phyloP scores from a whole-genome alignment of 108 stramenopile species.

The Aurantiochytrium sp. region DNA sequence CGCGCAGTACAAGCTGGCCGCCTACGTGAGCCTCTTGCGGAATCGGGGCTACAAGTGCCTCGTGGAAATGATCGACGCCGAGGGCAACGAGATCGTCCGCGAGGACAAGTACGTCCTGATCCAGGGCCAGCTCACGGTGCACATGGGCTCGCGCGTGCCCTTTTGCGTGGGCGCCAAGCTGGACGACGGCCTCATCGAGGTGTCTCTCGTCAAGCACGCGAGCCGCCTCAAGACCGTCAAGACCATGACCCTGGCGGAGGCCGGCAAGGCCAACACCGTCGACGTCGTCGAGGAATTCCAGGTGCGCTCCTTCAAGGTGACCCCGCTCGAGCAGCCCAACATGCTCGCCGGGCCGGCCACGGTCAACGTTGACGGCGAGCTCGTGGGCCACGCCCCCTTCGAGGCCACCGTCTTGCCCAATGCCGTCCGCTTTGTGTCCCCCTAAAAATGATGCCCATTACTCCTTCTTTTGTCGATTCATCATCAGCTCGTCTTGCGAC shows the following conservation, averaged over 20 bases:
- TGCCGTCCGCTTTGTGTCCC: background rate
- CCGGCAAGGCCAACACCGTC: background rate
- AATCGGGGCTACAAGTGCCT: background rate
- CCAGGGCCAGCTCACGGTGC: conserved; percentile 29
- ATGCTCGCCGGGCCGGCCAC: background rate
- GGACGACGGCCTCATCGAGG: conserved; percentile 31
- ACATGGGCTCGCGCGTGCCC: conserved; percentile 18
- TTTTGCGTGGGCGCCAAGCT: conserved; percentile 11
- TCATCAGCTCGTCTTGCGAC: no score
- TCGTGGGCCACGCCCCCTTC: background rate
- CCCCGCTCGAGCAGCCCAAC: background rate
- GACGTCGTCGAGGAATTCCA: background rate
- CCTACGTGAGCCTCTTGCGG: background rate
- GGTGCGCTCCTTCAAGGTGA: conserved; percentile 1
- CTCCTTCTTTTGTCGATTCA: no score
- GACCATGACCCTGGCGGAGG: background rate
- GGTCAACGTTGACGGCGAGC: conserved; percentile 27
- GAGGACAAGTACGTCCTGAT: conserved; percentile 32
- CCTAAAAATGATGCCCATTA: no score
- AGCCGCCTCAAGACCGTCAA: background rate
- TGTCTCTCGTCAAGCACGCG: background rate
- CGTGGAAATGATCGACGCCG: background rate
- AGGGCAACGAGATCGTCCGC: background rate
- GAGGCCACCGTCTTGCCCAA: background rate
- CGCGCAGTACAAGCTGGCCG: conserved; percentile 33